A percentile compares a stretch with the other conserved stretches of the same genome.
These are phyloP conservation scores for Fomitopsis palustris DNA, from an alignment of 1,284 basidiomycete genomes.

Conservation along the genomic window DNA sequence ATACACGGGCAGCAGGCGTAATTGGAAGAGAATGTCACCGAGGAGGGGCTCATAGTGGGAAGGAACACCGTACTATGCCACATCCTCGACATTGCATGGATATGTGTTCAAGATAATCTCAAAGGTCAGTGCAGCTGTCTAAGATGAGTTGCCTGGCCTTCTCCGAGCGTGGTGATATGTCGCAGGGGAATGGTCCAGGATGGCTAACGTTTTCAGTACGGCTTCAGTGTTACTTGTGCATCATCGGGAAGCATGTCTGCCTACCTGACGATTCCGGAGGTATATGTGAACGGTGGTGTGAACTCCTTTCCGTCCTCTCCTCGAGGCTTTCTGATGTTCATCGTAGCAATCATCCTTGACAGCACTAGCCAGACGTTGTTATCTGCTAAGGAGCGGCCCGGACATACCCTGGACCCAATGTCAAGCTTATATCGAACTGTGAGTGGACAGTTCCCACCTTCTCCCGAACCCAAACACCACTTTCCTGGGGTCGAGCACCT, in stretches of 20 bases:
- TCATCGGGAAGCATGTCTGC: not conserved
- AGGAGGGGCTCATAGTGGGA: no score
- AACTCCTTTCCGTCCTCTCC: slow-evolving; percentile 11
- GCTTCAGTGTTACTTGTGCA: not conserved
- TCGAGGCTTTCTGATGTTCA: slow-evolving; percentile 11
- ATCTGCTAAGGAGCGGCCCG: slow-evolving; percentile 25
- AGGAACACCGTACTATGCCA: no score
- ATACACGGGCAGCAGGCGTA: no score
- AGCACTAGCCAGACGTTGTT: slow-evolving; percentile 19
- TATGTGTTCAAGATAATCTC: no score
- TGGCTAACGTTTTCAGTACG: not conserved
- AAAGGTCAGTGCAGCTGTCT: not conserved
- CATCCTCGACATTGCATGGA: no score
- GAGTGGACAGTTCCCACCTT: slow-evolving; percentile 26
- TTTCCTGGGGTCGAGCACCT: slow-evolving; percentile 20
- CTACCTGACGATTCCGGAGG: not conserved
- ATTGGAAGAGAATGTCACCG: no score
- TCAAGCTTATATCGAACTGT: not conserved
- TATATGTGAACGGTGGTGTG: not conserved
- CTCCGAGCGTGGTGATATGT: not conserved
- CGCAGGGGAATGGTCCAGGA: not conserved
- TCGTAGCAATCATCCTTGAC: slow-evolving; percentile 13
- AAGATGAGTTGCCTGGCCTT: not conserved
- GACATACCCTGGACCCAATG: slow-evolving; percentile 16
- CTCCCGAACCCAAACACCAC: slow-evolving; percentile 33